Percentiles rank a stretch among this genome's conserved stretches.
phyloP scores from a whole-genome alignment of 441 rosid species.

The Aquilaria agallochum region DNA sequence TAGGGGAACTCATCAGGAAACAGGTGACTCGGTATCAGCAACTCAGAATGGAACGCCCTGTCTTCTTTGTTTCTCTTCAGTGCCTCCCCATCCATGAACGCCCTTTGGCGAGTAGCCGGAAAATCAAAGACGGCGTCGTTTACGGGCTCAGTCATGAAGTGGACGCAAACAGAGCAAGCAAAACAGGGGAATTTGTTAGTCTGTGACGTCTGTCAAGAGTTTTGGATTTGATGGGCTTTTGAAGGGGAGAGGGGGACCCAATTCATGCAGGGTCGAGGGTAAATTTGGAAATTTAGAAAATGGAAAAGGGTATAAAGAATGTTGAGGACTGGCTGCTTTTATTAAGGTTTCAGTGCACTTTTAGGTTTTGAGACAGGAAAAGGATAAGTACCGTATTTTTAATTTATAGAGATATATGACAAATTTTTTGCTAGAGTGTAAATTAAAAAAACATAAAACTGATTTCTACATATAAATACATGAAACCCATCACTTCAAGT shows the following conservation, averaged over 20 bases:
- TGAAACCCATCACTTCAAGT: too few relatives aligned
- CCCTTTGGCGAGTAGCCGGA: background rate
- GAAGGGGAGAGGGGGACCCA: conserved; percentile 31
- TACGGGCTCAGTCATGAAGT: conserved; percentile 29
- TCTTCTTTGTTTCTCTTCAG: background rate
- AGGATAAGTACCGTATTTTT: too few relatives aligned
- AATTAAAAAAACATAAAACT: too few relatives aligned
- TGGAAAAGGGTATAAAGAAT: conserved; percentile 37
- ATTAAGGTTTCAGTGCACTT: conserved; percentile 67
- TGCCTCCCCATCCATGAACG: conserved; percentile 18
- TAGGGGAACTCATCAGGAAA: conserved; percentile 82
- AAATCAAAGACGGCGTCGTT: conserved; percentile 24
- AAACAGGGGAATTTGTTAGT: too few relatives aligned
- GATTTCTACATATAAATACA: too few relatives aligned
- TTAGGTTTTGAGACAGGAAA: conserved; percentile 38
- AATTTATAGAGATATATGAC: too few relatives aligned
- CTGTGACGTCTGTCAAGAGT: too few relatives aligned
- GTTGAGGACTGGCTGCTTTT: conserved; percentile 67
- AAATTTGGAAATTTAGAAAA: background rate
- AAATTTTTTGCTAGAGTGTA: too few relatives aligned
- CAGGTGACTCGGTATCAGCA: conserved; percentile 23
- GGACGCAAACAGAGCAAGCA: background rate
- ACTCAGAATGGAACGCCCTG: conserved; percentile 16
- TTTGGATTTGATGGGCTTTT: background rate
- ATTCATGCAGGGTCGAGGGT: conserved; percentile 8